These are phyloP conservation scores for Neoarthrinium moseri DNA, from an alignment of 2,329 filamentous ascomycete species.

Conservation along the genomic window DNA sequence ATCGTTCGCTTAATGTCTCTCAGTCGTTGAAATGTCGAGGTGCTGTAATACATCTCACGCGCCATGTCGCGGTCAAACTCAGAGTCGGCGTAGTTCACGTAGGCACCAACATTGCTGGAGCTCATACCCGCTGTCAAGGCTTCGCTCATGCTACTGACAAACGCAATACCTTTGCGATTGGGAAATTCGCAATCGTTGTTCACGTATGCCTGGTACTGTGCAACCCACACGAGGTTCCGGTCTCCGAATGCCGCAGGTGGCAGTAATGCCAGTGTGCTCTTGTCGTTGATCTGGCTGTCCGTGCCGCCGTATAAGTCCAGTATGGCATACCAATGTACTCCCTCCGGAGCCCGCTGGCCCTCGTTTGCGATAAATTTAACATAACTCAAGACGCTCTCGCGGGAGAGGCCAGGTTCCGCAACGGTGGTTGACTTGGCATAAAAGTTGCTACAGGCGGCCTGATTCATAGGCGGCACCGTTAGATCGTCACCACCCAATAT, in stretches of 20 bases:
- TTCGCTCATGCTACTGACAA: constrained; percentile 19
- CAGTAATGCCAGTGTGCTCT: constrained; percentile 8
- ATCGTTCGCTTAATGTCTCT: constrained; percentile 19
- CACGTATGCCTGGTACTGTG: constrained; percentile 27
- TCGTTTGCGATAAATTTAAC: constrained; percentile 19
- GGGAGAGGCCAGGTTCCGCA: constrained; percentile 22
- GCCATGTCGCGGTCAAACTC: constrained; percentile 19
- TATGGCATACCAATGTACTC: constrained; percentile 31
- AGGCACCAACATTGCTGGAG: constrained; percentile 19
- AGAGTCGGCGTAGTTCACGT: constrained; percentile 25
- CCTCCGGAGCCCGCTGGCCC: constrained; percentile 14
- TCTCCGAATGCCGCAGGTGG: constrained; percentile 27
- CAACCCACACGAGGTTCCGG: constrained; percentile 29
- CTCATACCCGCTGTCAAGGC: constrained; percentile 17
- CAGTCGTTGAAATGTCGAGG: constrained; percentile 14
- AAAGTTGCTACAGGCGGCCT: constrained; percentile 24
- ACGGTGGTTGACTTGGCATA: constrained; percentile 34
- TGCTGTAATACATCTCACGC: constrained; percentile 21
- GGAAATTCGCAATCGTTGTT: constrained; percentile 15
- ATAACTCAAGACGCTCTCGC: constrained; percentile 19
- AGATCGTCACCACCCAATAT: constrained; percentile 15
- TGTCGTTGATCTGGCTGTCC: constrained; percentile 28
- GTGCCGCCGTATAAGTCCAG: constrained; percentile 32
- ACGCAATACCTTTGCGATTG: constrained; percentile 15
- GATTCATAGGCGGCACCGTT: constrained; percentile 8